phyloP scores from a whole-genome alignment of 129 eudicot species.

The Rutidosis leptorrhynchoides region DNA sequence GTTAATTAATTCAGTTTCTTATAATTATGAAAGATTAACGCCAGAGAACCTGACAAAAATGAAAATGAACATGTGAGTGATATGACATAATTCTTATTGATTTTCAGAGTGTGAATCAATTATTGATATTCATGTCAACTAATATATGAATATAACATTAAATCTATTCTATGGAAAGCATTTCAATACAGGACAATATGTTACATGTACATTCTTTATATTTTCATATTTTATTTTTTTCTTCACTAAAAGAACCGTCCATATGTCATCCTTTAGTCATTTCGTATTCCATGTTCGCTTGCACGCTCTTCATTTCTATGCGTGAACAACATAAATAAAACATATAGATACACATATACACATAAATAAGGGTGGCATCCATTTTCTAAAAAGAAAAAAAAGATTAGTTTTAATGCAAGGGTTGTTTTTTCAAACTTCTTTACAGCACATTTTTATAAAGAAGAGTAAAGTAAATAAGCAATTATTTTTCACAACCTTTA shows the following conservation, averaged over 20 bases:
- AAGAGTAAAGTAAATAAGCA: background rate
- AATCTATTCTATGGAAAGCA: constrained; percentile 7
- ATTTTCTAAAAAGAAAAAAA: too few species aligned
- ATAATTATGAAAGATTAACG: background rate
- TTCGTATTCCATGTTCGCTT: constrained; percentile 5
- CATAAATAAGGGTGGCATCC: too few species aligned
- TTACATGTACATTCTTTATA: background rate
- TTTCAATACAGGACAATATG: background rate
- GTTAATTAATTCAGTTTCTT: background rate
- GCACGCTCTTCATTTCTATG: background rate
- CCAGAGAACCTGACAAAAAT: background rate
- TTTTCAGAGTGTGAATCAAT: constrained; percentile 8
- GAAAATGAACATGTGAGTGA: constrained; percentile 23
- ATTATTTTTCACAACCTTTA: background rate
- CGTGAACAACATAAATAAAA: background rate
- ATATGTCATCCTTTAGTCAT: background rate
- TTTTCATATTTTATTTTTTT: too few species aligned
- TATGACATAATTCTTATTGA: constrained; percentile 25
- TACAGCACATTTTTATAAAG: background rate
- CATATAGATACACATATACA: background rate
- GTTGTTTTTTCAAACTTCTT: background rate
- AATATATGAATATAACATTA: constrained; percentile 8
- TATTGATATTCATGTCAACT: constrained; percentile 29
- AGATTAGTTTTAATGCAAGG: too few species aligned
- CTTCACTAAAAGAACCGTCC: background rate